phyloP scores from a whole-genome alignment of 2,329 filamentous ascomycete species.

The Allantophomopsis cytisporea region DNA sequence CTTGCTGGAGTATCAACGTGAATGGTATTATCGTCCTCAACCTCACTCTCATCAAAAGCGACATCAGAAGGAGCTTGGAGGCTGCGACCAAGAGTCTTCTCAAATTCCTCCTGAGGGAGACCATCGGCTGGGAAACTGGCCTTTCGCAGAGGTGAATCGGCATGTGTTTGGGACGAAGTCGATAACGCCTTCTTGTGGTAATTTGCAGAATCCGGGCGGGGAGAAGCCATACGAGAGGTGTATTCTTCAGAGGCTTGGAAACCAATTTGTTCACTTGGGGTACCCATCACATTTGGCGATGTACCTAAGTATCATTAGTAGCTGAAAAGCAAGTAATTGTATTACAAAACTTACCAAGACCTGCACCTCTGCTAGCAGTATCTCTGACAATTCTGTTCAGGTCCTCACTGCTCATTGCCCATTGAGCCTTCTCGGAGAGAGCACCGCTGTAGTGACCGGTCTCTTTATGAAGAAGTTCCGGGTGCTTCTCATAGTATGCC shows the following conservation, averaged over 20 bases:
- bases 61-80: constrained; percentile 18
- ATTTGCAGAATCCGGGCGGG: constrained; percentile 34
- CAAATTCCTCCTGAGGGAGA: constrained; percentile 11
- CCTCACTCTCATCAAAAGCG: constrained; percentile 26
- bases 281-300: constrained; percentile 48
- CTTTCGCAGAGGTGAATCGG: constrained; percentile 24
- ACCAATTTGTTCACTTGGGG: constrained; percentile 82
- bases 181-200: constrained; percentile 23
- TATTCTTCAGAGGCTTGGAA: constrained; percentile 83
- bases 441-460: constrained; percentile 41
- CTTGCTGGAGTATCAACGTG: constrained; percentile 59
- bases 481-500: constrained; percentile 87
- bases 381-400: constrained; percentile 80
- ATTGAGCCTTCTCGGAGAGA: constrained; percentile 48
- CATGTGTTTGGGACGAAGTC: constrained; percentile 28
- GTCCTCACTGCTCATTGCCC: constrained; percentile 78
- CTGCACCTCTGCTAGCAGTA: constrained; percentile 39
- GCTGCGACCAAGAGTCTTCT: constrained; percentile 22
- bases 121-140: constrained; percentile 26
- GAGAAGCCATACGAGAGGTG: constrained; percentile 61
- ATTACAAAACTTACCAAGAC: constrained; percentile 29
- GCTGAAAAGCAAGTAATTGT: no score
- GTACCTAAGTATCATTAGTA: constrained; percentile 35
- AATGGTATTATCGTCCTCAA: constrained; percentile 48
- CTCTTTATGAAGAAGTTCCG: constrained; percentile 67